Evolutionary conservation across 2,329 filamentous ascomycete species (phyloP), one percentile per base, ranked within the genome.

Genomic region (Periconia digitata): DNA sequence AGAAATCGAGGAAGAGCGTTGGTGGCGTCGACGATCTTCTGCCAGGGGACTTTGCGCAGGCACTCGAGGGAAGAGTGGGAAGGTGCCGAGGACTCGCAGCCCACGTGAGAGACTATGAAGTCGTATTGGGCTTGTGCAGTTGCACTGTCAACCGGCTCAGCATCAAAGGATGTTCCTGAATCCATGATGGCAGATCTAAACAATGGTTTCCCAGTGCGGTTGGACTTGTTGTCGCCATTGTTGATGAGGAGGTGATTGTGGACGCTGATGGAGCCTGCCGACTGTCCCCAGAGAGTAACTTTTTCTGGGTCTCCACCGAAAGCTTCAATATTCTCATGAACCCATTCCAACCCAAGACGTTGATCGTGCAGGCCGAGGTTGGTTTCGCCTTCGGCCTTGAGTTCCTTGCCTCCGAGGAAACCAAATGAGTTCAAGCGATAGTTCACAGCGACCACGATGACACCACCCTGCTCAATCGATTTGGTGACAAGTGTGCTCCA

Each of bases 351-450:
- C 1, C 73, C 76, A 13, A 75, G 52, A 15, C 74, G 64, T 51
- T 78, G 75, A 54, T 79, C 76, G 18, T 67, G 62, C 1, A 77
- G 60, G 12, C 74, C 76, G 16, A 76, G 54, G 27, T 76, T 71
- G 50, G 76, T 66, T 45, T 76, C 70, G 15, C 82, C 84, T 10
- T 49, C 51, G 10, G 62, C 44, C 3, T 49, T 44, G 15, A 66
- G 48, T 44, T 68, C 64, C 35, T 64, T 45, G 34, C 60, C 60
- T 24, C 79, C 76, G 16, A 88, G 66, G 64, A 92, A 91, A 0
- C 88, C 88, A 58, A 89, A 77, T n/a, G 59, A 54, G 46, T 58
- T 60, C 32, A 89, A 73, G 8, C 86, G 78, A 67, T 82, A 84
- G 53, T 73, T 72, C 40, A 74, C 64, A 40, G 49, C 69, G 3